Base-by-base conservation (phyloP, 225 moss, liverwort and hornwort species). In the Straminergon stramineum region DNA sequence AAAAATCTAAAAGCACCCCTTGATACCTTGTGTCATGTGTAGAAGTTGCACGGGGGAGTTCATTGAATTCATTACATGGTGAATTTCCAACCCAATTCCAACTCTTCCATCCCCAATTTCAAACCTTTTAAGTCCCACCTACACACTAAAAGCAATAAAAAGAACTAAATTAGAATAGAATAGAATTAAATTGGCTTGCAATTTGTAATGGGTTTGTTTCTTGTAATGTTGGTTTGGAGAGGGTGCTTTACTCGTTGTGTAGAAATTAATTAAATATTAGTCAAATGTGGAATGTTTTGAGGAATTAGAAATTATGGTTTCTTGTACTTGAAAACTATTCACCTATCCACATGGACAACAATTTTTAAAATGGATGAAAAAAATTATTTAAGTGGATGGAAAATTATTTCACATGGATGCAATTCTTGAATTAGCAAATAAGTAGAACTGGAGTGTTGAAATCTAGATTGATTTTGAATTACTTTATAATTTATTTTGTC, bases 121-220 rank as follows among this genome's bases (percentile, higher is more conserved):
- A 10, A 37, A 13, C 37, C 9, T 14, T 77, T 22, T 22, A 6
- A 79, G 10, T 16, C 24, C 6, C 24, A 37, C 0, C 0, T 35
- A 0, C 2, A 77, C 22, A 77, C 6, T 15, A 4, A 15, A 37
- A 15, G 7, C 10, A 24, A 55, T 23, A 15, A 55, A 48, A 48
- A 48, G 2, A 5, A 22, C 8, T 78, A 35, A 19, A 24, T 9
- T 0, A 23, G 1, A 53, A 37, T 37, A 23, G 0, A 77, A 0
- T 1, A 0, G 0, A 20, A 13, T 1, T 7, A 0, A 8, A 13
- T 13, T 5, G 7, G 1, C 0, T 53, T 75, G 32, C 5, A 76
- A 1, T 21, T 0, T 0, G 18, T 19, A 31, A 31, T 31, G 17
- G 4, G 1, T 19, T 1, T 48, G 1, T 7, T 51, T 32, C 13